These are phyloP conservation scores for Malus fusca DNA, from an alignment of 306 rosid species.

Conservation along the genomic window DNA sequence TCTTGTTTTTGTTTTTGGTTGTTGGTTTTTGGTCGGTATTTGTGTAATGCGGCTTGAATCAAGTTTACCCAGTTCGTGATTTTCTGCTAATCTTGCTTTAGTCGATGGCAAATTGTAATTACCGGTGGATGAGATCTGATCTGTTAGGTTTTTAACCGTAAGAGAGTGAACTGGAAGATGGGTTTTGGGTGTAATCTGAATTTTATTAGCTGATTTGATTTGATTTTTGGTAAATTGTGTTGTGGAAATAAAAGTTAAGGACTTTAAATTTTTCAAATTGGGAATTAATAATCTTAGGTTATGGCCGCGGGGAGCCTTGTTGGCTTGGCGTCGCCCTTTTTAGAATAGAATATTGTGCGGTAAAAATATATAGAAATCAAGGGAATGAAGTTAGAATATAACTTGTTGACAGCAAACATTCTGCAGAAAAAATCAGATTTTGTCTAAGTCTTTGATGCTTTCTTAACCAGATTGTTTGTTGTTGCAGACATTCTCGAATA, in stretches of 20 bases:
- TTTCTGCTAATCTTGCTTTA: constrained; percentile 18
- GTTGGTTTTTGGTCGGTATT: constrained; percentile 3
- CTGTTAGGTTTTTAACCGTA: background rate
- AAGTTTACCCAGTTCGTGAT: constrained; percentile 5
- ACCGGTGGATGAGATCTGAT: constrained; percentile 37
- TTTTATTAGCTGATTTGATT: background rate
- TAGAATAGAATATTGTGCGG: no score
- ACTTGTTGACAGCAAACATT: background rate
- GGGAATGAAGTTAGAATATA: background rate
- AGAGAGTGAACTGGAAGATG: constrained; percentile 1
- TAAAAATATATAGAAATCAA: no score
- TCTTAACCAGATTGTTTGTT: constrained; percentile 1
- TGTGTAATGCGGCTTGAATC: constrained; percentile 24
- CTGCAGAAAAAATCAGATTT: background rate
- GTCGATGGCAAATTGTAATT: background rate
- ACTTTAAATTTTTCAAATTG: background rate
- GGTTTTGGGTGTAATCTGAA: background rate
- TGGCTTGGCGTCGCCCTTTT: no score
- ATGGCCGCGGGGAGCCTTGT: no score
- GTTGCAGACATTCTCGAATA: constrained; percentile 73
- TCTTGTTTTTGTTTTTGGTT: background rate
- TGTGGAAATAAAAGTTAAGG: background rate
- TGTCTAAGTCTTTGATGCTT: background rate
- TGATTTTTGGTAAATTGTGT: background rate
- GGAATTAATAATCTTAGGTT: no score